Evolutionary conservation across 176 grass and related monocot species (phyloP).

Genomic region (Triticum monococcum): DNA sequence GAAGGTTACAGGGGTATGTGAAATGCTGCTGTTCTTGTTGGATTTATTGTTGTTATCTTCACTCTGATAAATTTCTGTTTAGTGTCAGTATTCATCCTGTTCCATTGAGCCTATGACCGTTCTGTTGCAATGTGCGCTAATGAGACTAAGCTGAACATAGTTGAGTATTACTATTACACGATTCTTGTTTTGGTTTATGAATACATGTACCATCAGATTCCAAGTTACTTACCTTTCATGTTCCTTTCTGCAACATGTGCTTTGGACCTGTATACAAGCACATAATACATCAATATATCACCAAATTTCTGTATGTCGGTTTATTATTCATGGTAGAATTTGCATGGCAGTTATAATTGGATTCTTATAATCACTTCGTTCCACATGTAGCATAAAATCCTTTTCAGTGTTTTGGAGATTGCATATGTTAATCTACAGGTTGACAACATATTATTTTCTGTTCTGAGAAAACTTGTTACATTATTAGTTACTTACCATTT

Average conservation of each 20-base stretch:
- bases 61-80: not conserved
- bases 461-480: not conserved
- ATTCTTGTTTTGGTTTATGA: not conserved
- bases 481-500: not conserved
- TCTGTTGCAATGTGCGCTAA: constrained; percentile 13
- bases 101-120: not conserved
- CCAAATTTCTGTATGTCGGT: not conserved
- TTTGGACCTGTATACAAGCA: not conserved
- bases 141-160: not conserved
- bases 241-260: not conserved
- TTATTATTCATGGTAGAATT: not conserved
- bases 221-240: not conserved
- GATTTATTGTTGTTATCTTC: not conserved
- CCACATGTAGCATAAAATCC: not conserved
- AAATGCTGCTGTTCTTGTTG: constrained; percentile 16
- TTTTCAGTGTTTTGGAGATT: constrained; percentile 2
- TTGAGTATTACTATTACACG: not conserved
- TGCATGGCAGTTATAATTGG: not conserved
- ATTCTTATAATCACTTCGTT: constrained; percentile 3
- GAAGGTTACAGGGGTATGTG: constrained; percentile 95
- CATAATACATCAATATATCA: constrained; percentile 19
- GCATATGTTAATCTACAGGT: not conserved
- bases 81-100: not conserved
- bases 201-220: not conserved
- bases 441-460: not conserved